phyloP scores from a whole-genome alignment of 2,329 filamentous ascomycete genomes.

The Emergomyces africanus region DNA sequence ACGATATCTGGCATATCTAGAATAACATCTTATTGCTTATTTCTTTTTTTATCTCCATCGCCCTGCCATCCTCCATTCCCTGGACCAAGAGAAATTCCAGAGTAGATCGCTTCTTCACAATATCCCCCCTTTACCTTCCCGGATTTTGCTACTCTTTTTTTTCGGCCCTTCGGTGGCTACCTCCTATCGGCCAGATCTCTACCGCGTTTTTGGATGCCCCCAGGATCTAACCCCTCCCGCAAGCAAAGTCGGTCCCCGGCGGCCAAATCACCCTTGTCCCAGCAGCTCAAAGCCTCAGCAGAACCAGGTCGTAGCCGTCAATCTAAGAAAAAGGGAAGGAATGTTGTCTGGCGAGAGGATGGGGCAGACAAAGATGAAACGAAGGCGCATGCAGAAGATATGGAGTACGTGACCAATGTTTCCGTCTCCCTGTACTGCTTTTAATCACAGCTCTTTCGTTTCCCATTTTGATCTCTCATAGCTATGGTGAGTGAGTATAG shows the following conservation, averaged over 20 bases:
- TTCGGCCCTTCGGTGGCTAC: slow-evolving; percentile 20
- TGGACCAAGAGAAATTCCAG: neutral
- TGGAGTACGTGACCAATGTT: slow-evolving; percentile 18
- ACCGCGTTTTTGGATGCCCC: slow-evolving; percentile 29
- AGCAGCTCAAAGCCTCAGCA: slow-evolving; percentile 14
- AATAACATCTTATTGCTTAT: neutral
- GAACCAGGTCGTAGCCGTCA: slow-evolving; percentile 24
- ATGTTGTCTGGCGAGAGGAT: slow-evolving; percentile 24
- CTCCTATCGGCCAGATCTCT: slow-evolving; percentile 4
- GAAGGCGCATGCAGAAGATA: slow-evolving; percentile 22
- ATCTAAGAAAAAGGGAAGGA: slow-evolving; percentile 30
- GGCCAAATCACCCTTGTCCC: slow-evolving; percentile 18
- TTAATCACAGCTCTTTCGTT: neutral
- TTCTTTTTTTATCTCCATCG: neutral
- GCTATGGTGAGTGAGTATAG: neutral
- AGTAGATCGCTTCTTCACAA: neutral
- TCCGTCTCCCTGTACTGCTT: neutral
- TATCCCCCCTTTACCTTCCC: neutral
- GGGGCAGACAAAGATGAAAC: slow-evolving; percentile 22
- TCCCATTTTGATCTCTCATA: neutral
- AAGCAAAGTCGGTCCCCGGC: slow-evolving; percentile 25
- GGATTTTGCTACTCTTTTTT: neutral
- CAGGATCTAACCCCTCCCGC: slow-evolving; percentile 28
- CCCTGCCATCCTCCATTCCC: neutral
- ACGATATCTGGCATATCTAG: neutral